Evolutionary conservation across 495 filamentous ascomycete species (phyloP).

Genomic region (Tuber borchii): DNA sequence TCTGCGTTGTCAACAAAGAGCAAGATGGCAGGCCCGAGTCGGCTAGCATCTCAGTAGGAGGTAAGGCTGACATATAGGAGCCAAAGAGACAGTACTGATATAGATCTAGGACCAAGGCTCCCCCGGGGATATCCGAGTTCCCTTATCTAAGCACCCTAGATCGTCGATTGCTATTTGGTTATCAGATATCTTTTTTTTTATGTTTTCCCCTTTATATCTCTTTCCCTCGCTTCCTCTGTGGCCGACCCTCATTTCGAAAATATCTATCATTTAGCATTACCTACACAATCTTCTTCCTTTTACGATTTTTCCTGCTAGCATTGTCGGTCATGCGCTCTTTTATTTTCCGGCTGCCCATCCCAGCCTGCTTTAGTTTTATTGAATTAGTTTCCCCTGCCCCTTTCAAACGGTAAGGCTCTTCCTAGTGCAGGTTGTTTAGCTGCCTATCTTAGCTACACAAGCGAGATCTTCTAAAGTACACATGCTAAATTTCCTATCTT

Average conservation of each 20-base stretch:
- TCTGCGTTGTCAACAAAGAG: not conserved
- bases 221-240: not conserved
- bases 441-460: too few species aligned
- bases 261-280: not conserved
- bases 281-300: not conserved
- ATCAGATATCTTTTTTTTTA: not conserved
- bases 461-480: not conserved
- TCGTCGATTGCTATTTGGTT: not conserved
- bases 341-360: not conserved
- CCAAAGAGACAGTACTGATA: not conserved
- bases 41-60: not conserved
- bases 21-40: not conserved
- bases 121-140: not conserved
- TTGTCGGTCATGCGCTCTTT: not conserved
- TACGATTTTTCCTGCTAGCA: not conserved
- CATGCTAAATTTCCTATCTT: too few species aligned
- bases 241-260: not conserved
- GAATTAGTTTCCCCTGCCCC: not conserved
- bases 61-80: not conserved
- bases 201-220: not conserved
- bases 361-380: not conserved
- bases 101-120: not conserved
- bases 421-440: not conserved
- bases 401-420: not conserved
- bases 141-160: not conserved